Evolutionary conservation across 164 flowering plant species (phyloP).

Genomic region (Dillenia suffruticosa): DNA sequence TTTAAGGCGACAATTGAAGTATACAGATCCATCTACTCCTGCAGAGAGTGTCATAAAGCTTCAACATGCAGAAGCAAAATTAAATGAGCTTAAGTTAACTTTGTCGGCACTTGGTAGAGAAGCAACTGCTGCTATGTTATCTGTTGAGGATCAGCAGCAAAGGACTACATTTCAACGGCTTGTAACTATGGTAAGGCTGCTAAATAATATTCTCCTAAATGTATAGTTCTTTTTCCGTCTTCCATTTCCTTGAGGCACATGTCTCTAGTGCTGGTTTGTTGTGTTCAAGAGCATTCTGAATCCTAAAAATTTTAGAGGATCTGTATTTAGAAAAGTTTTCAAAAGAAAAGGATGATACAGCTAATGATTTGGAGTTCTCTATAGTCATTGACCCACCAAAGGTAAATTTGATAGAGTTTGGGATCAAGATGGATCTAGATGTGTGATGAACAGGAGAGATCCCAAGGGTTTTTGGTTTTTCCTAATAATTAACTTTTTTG

Average conservation of each 20-base stretch:
- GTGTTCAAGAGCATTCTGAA: too few relatives aligned
- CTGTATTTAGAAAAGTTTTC: too few relatives aligned
- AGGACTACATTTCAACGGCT: constrained; percentile 46
- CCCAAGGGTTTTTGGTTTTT: too few relatives aligned
- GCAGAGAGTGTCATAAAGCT: constrained; percentile 46
- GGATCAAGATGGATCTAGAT: too few relatives aligned
- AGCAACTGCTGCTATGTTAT: constrained; percentile 64
- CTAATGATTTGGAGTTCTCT: too few relatives aligned
- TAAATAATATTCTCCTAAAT: neutral
- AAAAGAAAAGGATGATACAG: too few relatives aligned
- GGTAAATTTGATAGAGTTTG: too few relatives aligned
- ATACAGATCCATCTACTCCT: constrained; percentile 39
- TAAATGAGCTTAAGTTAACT: constrained; percentile 49
- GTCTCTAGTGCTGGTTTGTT: too few relatives aligned
- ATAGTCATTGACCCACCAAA: too few relatives aligned
- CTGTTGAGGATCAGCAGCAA: constrained; percentile 76
- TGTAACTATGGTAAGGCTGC: constrained; percentile 41
- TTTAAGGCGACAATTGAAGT: constrained; percentile 44
- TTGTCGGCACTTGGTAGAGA: constrained; percentile 58
- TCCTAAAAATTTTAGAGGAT: too few relatives aligned
- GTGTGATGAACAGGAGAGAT: too few relatives aligned
- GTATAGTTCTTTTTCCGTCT: neutral
- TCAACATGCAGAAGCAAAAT: constrained; percentile 55
- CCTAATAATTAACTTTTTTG: too few relatives aligned
- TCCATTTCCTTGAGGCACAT: neutral